A percentile compares a stretch with the other conserved stretches of the same genome.
These are phyloP conservation scores for Colletotrichum tanaceti DNA, from an alignment of 2,329 filamentous ascomycete genomes.

Conservation along the genomic window DNA sequence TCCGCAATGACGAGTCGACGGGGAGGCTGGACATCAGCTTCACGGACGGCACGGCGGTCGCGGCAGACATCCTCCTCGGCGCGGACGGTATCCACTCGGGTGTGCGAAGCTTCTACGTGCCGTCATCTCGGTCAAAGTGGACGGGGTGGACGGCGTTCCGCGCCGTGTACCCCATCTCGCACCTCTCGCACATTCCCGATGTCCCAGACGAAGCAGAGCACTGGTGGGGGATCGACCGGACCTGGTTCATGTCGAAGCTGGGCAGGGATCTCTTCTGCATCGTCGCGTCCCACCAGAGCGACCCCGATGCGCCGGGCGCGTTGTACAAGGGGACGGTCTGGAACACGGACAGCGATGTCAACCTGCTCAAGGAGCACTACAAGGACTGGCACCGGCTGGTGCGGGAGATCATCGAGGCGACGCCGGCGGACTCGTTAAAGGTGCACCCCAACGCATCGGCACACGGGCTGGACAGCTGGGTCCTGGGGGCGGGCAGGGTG, in stretches of 20 bases:
- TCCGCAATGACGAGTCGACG: slow-evolving; percentile 46
- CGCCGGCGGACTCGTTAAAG: slow-evolving; percentile 50
- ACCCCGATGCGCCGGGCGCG: slow-evolving; percentile 49
- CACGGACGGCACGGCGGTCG: slow-evolving; percentile 57
- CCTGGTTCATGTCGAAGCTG: slow-evolving; percentile 57
- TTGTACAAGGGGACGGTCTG: slow-evolving; percentile 49
- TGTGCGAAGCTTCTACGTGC: slow-evolving; percentile 57
- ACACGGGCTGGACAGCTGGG: slow-evolving; percentile 54
- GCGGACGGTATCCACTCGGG: slow-evolving; percentile 65
- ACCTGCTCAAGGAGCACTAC: slow-evolving; percentile 52
- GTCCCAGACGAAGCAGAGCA: slow-evolving; percentile 57
- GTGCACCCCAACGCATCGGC: slow-evolving; percentile 58
- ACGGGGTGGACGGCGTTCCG: slow-evolving; percentile 59
- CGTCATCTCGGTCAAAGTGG: slow-evolving; percentile 53
- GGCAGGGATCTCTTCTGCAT: slow-evolving; percentile 56
- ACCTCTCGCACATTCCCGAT: slow-evolving; percentile 53
- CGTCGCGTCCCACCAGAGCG: slow-evolving; percentile 55
- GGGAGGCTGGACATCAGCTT: slow-evolving; percentile 55
- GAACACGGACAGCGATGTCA: slow-evolving; percentile 53
- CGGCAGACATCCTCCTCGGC: slow-evolving; percentile 62
- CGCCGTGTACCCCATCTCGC: slow-evolving; percentile 56
- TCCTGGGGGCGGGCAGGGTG: slow-evolving; percentile 50
- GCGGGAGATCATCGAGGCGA: slow-evolving; percentile 53
- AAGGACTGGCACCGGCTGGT: slow-evolving; percentile 57
- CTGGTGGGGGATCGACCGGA: slow-evolving; percentile 56